Conservation (phyloP, 2,329 filamentous ascomycete species). For the Nemania sp. region DNA sequence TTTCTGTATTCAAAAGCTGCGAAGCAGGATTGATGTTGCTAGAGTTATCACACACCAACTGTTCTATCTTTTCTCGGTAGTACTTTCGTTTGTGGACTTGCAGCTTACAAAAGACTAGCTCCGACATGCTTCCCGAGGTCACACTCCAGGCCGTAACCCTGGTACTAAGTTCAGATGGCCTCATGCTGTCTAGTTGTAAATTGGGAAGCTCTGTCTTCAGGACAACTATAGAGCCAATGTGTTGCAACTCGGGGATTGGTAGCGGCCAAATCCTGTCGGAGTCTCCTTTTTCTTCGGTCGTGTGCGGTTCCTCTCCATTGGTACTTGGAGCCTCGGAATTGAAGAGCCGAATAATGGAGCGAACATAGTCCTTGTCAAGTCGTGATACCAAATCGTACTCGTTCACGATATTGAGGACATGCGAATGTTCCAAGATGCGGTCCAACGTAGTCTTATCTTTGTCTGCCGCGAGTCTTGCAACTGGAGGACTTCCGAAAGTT, state of each 20-base stretch:
- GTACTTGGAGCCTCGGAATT: neutral
- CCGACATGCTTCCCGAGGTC: constrained; percentile 6
- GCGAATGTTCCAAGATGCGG: neutral
- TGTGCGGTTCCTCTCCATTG: neutral
- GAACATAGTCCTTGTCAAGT: constrained; percentile 18
- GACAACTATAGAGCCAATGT: constrained; percentile 19
- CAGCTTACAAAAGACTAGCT: constrained; percentile 6
- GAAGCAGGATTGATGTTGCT: neutral
- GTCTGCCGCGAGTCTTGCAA: neutral
- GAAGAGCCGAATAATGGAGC: constrained; percentile 15
- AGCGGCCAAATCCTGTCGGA: constrained; percentile 1
- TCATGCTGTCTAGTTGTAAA: neutral
- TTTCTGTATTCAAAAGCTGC: neutral
- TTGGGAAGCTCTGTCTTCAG: constrained; percentile 20
- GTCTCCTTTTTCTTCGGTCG: neutral
- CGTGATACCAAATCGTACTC: constrained; percentile 19
- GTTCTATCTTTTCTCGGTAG: constrained; percentile 18
- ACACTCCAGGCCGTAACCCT: constrained; percentile 13
- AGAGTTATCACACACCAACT: neutral
- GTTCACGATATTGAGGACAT: constrained; percentile 13
- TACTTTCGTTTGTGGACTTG: constrained; percentile 9
- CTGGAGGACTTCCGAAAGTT: constrained; percentile 17
- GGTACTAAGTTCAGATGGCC: neutral
- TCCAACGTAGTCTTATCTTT: neutral
- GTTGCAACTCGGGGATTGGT: constrained; percentile 7